Conservation (phyloP, 1,284 basidiomycete genomes). For the Austroboletus olivaceoglutinosus region DNA sequence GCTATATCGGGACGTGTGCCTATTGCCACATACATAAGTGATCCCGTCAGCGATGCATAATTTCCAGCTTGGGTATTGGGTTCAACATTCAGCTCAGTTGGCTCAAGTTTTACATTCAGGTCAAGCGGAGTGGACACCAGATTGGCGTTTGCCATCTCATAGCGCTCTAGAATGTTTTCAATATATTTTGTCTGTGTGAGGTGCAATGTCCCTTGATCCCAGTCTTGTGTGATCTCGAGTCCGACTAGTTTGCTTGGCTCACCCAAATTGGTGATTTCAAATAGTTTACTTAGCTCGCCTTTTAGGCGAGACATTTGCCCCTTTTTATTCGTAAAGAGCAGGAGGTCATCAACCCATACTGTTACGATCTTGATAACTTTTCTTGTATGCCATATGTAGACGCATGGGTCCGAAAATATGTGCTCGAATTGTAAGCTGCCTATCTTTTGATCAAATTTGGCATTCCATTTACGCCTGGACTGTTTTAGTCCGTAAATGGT, state of each 20-base stretch:
- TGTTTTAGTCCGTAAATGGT: constrained; percentile 33
- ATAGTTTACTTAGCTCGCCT: background rate
- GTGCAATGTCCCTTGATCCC: background rate
- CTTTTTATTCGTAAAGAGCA: background rate
- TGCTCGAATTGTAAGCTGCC: background rate
- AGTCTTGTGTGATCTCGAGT: background rate
- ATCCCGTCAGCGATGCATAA: background rate
- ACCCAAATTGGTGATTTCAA: constrained; percentile 2
- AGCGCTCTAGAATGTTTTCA: background rate
- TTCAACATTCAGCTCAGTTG: background rate
- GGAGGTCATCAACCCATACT: constrained; percentile 8
- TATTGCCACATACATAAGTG: background rate
- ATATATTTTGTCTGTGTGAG: constrained; percentile 7
- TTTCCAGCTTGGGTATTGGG: background rate
- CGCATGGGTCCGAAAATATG: background rate
- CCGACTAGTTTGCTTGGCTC: constrained; percentile 3
- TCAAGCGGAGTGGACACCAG: background rate
- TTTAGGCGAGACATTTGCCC: background rate
- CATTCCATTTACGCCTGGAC: constrained; percentile 25
- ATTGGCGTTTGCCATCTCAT: background rate
- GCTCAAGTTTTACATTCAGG: background rate
- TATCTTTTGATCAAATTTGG: constrained; percentile 1
- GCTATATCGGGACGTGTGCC: background rate
- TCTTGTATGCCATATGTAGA: background rate
- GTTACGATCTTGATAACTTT: constrained; percentile 1